Percentiles rank a stretch among this genome's conserved stretches.
Evolutionary conservation across 768 basidiomycete species (phyloP).

Genomic region (Cystoderma amianthinum): DNA sequence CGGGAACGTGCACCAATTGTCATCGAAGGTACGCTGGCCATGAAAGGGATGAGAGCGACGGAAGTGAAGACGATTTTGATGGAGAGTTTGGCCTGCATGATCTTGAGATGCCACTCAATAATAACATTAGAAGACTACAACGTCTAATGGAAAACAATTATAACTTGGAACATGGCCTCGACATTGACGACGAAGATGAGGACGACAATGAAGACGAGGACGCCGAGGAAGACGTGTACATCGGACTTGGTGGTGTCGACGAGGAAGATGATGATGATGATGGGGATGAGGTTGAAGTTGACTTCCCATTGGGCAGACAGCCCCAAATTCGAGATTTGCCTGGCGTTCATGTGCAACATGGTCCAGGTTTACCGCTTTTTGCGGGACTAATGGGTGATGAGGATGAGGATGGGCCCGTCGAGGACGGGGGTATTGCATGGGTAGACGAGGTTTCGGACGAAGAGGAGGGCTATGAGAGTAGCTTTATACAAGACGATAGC

Average conservation of each 20-base stretch:
- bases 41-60: constrained; percentile 26
- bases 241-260: constrained; percentile 1
- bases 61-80: constrained; percentile 20
- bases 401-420: constrained; percentile 3
- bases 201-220: constrained; percentile 6
- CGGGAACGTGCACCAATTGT: constrained; percentile 58
- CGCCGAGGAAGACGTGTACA: constrained; percentile 1
- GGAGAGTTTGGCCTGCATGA: constrained; percentile 1
- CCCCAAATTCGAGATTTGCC: not conserved
- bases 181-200: constrained; percentile 3
- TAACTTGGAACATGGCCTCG: constrained; percentile 8
- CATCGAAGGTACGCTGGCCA: constrained; percentile 56
- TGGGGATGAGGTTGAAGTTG: not conserved
- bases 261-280: constrained; percentile 4
- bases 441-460: constrained; percentile 5
- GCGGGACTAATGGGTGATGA: constrained; percentile 1
- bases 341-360: not conserved
- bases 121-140: not conserved
- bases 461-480: constrained; percentile 7
- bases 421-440: constrained; percentile 4
- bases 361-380: not conserved
- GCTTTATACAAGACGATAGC: constrained; percentile 5
- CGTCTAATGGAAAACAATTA: not conserved
- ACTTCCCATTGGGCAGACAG: not conserved
- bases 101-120: not conserved